Evolutionary conservation across 2,329 filamentous ascomycete species (phyloP), one percentile per base, ranked within the genome.

Genomic region (Penicillium frequentans): DNA sequence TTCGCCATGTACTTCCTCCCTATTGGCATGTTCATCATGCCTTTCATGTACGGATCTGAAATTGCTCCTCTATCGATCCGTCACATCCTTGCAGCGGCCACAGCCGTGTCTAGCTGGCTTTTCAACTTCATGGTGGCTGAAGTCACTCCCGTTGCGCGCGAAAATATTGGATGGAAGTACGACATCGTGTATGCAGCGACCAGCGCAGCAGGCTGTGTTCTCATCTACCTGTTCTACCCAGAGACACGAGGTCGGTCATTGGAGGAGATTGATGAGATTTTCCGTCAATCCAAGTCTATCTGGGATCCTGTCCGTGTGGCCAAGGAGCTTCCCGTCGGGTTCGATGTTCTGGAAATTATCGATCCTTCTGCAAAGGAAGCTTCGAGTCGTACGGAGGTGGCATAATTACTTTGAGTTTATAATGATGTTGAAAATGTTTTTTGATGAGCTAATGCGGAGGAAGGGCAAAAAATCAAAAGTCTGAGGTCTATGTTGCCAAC

Each of bases 221-320:
- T 48, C 16, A 54, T 63, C 4, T 63, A 60, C 26, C 26, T 63
- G 19, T 63, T 63, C 42, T 62, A 57, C 37, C 61, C 61, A 5
- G 61, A 62, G 44, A 63, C 61, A 1, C 46, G 52, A n/a, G 56
- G 57, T 9, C 26, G 51, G 21, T 53, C 56, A 13, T 35, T 63
- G 11, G 61, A 63, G 21, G 61, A 63, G 56, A 54, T 63, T 21
- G 60, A 63, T 50, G 48, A 57, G 33, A 57, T 57, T 31, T 57
- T 57, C 27, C 27, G 46, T 16, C 47, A 42, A 24, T 57, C 55
- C 2, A 57, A 50, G 3, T 57, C 55, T 10, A 54, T 57, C 4
- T 57, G 54, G 21, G 55, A 57, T 44, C 51, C 55, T n/a, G 51
- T 54, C 14, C 35, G 51, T 3, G 55, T 54, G 39, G 55, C 55